Conservation (phyloP, 345 rosid genomes). For the Eucalyptus pumila region DNA sequence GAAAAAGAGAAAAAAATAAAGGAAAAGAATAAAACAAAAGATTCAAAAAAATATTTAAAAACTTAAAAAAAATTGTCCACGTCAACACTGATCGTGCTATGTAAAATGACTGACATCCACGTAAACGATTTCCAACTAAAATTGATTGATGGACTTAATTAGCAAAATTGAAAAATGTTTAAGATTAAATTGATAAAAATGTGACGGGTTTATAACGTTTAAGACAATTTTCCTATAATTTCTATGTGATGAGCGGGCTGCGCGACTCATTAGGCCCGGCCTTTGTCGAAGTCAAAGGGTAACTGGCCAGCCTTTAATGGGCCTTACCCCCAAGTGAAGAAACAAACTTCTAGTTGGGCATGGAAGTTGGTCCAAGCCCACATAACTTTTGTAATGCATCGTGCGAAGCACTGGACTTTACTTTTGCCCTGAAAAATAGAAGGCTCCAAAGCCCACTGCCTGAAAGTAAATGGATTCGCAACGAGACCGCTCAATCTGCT, state of each 20-base stretch:
- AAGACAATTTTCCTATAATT: no score
- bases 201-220: no score
- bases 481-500: neutral
- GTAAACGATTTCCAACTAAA: no score
- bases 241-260: neutral
- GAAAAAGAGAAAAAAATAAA: no score
- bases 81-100: accelerated
- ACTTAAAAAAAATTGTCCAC: no score
- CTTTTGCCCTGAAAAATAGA: neutral
- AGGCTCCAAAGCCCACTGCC: neutral
- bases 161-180: no score
- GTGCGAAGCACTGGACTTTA: neutral
- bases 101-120: no score
- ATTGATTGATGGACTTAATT: no score
- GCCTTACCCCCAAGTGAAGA: neutral
- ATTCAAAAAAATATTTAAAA: no score
- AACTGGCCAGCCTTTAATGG: neutral
- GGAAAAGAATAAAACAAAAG: no score
- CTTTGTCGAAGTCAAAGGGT: neutral
- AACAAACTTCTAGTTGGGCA: neutral
- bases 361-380: neutral
- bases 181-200: no score
- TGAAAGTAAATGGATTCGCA: neutral
- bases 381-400: neutral
- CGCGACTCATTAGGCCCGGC: neutral